phyloP scores from a whole-genome alignment of 176 grass and related monocot species.

The Eleusine indica region DNA sequence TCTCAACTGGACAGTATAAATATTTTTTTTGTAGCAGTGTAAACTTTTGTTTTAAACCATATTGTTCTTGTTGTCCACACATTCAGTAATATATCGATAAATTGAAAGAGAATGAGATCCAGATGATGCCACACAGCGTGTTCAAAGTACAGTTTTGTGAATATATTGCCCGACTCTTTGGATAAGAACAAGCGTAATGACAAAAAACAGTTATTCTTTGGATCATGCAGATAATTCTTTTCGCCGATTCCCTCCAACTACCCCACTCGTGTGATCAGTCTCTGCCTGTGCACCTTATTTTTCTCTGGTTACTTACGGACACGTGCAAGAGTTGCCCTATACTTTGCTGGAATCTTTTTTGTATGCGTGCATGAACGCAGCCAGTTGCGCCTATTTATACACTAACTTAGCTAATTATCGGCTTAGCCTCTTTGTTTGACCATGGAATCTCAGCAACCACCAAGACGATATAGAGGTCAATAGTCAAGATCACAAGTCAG shows the following conservation, averaged over 20 bases:
- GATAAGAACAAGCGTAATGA: too few relatives aligned
- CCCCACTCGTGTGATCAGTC: constrained; percentile 24
- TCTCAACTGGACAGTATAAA: too few relatives aligned
- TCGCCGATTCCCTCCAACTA: constrained; percentile 44
- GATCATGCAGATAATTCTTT: constrained; percentile 26
- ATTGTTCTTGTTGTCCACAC: too few relatives aligned
- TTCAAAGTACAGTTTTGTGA: too few relatives aligned
- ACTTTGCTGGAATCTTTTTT: background rate
- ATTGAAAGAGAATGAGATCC: too few relatives aligned
- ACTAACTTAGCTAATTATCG: background rate
- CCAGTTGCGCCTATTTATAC: background rate
- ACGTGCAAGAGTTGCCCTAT: background rate
- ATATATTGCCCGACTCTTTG: too few relatives aligned
- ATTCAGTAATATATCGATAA: too few relatives aligned
- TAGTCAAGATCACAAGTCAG: constrained; percentile 31
- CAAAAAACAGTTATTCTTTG: background rate
- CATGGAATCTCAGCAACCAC: constrained; percentile 28
- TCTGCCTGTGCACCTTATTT: background rate
- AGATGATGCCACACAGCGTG: too few relatives aligned
- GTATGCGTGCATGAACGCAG: constrained; percentile 17
- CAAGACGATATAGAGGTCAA: constrained; percentile 26
- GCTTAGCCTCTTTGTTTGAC: constrained; percentile 45
- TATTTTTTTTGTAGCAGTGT: too few relatives aligned
- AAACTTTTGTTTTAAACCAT: too few relatives aligned
- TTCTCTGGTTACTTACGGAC: background rate